These are phyloP conservation scores for Cucurbitaria berberidis DNA, from an alignment of 2,329 filamentous ascomycete species.

Conservation along the genomic window DNA sequence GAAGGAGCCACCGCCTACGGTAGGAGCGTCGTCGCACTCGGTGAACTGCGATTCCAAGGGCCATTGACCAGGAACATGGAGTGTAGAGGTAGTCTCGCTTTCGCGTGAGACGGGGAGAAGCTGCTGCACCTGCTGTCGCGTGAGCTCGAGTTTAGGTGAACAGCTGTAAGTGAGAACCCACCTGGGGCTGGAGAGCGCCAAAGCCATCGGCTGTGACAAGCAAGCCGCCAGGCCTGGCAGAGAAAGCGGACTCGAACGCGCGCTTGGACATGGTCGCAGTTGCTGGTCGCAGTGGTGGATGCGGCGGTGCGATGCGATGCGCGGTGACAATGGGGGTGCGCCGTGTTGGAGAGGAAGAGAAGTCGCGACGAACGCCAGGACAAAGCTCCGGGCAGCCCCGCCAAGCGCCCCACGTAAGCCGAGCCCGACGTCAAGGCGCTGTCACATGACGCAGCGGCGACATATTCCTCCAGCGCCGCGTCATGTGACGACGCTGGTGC, in stretches of 20 bases:
- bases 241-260: slow-evolving; percentile 20
- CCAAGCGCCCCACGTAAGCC: not conserved
- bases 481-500: too few species aligned
- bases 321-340: slow-evolving; percentile 14
- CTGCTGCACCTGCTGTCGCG: slow-evolving; percentile 16
- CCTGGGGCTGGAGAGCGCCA: slow-evolving; percentile 24
- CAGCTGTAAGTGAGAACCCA: slow-evolving; percentile 16
- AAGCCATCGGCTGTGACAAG: slow-evolving; percentile 15
- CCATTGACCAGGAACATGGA: slow-evolving; percentile 25
- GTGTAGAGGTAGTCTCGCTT: not conserved
- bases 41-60: slow-evolving; percentile 4
- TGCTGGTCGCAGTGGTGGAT: slow-evolving; percentile 5
- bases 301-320: slow-evolving; percentile 9
- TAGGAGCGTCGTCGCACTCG: slow-evolving; percentile 1
- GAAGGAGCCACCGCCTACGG: slow-evolving; percentile 7
- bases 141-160: slow-evolving; percentile 18
- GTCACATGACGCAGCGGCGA: slow-evolving; percentile 10
- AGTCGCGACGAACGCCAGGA: slow-evolving; percentile 4
- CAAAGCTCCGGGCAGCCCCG: not conserved
- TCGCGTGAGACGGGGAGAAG: slow-evolving; percentile 2
- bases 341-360: slow-evolving; percentile 10
- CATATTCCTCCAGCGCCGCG: too few species aligned
- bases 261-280: slow-evolving; percentile 25
- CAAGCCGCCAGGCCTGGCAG: slow-evolving; percentile 14
- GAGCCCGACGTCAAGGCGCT: not conserved